Percentiles rank a stretch among this genome's conserved stretches.
Conservation (phyloP, 495 filamentous ascomycete genomes). For the Clavariopsis aquatica region DNA sequence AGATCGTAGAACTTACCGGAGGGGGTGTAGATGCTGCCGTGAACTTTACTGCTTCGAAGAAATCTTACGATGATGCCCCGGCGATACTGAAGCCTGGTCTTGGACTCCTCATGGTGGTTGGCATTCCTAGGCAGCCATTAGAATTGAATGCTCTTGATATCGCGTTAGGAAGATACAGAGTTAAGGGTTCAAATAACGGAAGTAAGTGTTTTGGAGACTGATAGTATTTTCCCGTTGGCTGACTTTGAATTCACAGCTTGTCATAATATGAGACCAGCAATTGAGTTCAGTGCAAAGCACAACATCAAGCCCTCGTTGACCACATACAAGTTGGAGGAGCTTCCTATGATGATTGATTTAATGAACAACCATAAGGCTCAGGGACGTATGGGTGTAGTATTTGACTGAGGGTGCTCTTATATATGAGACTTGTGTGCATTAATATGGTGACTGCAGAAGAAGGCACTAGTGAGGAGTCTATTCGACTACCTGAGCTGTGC, state of each 20-base stretch:
- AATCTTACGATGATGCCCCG: constrained; percentile 40
- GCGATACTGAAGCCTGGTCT: constrained; percentile 35
- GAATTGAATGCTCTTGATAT: constrained; percentile 38
- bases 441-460: too few species aligned
- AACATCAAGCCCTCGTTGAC: constrained; percentile 39
- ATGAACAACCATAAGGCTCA: constrained; percentile 35
- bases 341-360: constrained; percentile 41
- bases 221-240: not conserved
- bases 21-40: constrained; percentile 41
- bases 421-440: too few species aligned
- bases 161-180: constrained; percentile 27
- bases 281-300: constrained; percentile 41
- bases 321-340: constrained; percentile 36
- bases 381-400: constrained; percentile 37
- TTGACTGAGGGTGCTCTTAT: constrained; percentile 20
- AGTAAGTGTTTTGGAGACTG: constrained; percentile 16
- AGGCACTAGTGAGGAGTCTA: not conserved
- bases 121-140: constrained; percentile 38
- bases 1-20: constrained; percentile 37
- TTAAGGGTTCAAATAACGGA: constrained; percentile 39
- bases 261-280: constrained; percentile 36
- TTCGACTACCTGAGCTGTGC: not conserved
- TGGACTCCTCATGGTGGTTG: constrained; percentile 41
- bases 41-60: constrained; percentile 41
- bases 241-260: constrained; percentile 23